phyloP scores from a whole-genome alignment of 805 yeast genomes.

The Gaillardinia entomophila region DNA sequence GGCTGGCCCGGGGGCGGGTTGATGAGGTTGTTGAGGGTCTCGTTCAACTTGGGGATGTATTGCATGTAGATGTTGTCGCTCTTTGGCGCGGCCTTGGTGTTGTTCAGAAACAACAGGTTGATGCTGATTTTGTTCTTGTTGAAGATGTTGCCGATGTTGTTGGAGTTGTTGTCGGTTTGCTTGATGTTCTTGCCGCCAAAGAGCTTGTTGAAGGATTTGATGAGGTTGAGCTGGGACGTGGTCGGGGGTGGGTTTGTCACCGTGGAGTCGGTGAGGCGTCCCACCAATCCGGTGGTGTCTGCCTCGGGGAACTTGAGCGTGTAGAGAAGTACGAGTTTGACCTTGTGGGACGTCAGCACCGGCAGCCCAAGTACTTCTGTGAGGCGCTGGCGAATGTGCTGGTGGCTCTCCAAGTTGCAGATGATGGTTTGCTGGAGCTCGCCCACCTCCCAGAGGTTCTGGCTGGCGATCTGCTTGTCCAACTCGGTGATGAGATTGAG shows the following conservation, averaged over 20 bases:
- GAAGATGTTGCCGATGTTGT: conserved; percentile 23
- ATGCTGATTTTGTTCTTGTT: conserved; percentile 27
- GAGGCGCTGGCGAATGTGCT: conserved; percentile 44
- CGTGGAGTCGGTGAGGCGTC: conserved; percentile 23
- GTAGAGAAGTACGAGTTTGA: conserved; percentile 70
- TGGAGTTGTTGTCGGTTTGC: conserved; percentile 6
- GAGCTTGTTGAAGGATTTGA: conserved; percentile 22
- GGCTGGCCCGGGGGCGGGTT: conserved; percentile 4
- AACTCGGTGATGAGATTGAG: conserved; percentile 86
- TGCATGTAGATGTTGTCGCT: conserved; percentile 83
- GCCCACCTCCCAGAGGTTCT: conserved; percentile 75
- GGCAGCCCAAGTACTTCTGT: conserved; percentile 43
- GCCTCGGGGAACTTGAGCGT: conserved; percentile 60
- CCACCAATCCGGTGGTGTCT: conserved; percentile 18
- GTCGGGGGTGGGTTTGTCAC: conserved; percentile 28
- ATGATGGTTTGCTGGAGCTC: conserved; percentile 86
- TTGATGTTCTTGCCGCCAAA: conserved; percentile 11
- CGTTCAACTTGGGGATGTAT: conserved; percentile 70
- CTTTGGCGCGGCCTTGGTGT: conserved; percentile 15
- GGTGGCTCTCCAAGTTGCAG: conserved; percentile 39
- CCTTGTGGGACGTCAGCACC: conserved; percentile 50
- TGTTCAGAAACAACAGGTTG: conserved; percentile 23
- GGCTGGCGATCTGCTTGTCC: conserved; percentile 60
- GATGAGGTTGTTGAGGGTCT: conserved; percentile 19
- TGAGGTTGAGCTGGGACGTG: conserved; percentile 22